Evolutionary conservation across 2,329 filamentous ascomycete genomes (phyloP).

Genomic region (Nemania abortiva): DNA sequence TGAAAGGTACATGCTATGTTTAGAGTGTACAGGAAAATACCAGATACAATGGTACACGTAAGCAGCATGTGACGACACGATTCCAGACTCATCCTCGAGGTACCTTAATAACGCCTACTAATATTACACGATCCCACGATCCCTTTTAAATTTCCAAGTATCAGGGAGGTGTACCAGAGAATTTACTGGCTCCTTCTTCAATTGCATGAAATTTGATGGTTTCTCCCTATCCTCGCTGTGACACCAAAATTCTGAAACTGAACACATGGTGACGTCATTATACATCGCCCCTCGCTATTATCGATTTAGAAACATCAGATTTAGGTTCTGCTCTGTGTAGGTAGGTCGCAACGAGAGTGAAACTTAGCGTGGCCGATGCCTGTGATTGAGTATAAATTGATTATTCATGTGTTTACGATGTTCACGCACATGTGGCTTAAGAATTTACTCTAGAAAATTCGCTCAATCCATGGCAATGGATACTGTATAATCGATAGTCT

Average conservation of each 20-base stretch:
- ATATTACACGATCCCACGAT: too few relatives aligned
- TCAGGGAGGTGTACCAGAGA: too few relatives aligned
- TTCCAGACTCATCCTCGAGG: background rate
- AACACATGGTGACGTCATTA: slow-evolving; percentile 7
- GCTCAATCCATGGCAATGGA: background rate
- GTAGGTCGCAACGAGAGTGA: background rate
- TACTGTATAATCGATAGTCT: background rate
- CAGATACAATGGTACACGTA: background rate
- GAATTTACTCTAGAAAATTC: background rate
- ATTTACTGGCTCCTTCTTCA: background rate
- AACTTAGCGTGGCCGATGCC: background rate
- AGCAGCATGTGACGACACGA: slow-evolving; percentile 26
- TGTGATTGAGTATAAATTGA: background rate
- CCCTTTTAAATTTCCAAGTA: too few relatives aligned
- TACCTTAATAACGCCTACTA: background rate
- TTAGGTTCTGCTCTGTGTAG: background rate
- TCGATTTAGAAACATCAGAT: too few relatives aligned
- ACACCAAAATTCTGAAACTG: background rate
- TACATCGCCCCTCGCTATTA: slow-evolving; percentile 5
- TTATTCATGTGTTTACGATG: background rate
- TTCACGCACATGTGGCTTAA: background rate
- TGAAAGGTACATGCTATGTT: background rate
- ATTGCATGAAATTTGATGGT: background rate
- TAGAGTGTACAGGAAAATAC: background rate
- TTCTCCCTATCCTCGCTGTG: background rate